These are phyloP conservation scores for Sporothrix luriei DNA, from an alignment of 2,329 filamentous ascomycete species.

Conservation along the genomic window DNA sequence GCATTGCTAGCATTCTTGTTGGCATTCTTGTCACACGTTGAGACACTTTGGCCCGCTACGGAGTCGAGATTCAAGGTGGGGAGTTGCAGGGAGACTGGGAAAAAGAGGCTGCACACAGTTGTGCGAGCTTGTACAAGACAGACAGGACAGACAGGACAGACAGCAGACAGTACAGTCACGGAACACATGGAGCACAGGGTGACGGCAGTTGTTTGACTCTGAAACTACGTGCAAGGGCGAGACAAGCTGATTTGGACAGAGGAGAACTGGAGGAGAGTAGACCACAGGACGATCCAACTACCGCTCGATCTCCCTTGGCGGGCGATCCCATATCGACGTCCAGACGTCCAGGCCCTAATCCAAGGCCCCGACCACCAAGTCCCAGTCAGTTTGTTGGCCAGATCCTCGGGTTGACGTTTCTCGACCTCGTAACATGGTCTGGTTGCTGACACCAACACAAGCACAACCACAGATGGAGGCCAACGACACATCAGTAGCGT, in stretches of 20 bases:
- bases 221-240: slow-evolving; percentile 9
- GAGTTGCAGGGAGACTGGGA: background rate
- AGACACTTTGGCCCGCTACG: background rate
- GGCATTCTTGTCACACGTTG: slow-evolving; percentile 5
- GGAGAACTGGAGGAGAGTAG: background rate
- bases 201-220: slow-evolving; percentile 23
- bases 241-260: background rate
- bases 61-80: background rate
- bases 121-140: background rate
- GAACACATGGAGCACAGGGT: background rate
- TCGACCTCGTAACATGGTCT: background rate
- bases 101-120: background rate
- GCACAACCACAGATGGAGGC: background rate
- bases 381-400: background rate
- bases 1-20: too few species aligned
- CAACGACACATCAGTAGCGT: background rate
- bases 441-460: background rate
- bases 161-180: too few species aligned
- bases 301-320: slow-evolving; percentile 17
- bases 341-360: background rate
- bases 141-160: background rate
- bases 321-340: slow-evolving; percentile 6
- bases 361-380: background rate
- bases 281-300: background rate
- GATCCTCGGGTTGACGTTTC: background rate